Evolutionary conservation across 2,329 filamentous ascomycete genomes (phyloP).

Genomic region (Huntiella decipiens): DNA sequence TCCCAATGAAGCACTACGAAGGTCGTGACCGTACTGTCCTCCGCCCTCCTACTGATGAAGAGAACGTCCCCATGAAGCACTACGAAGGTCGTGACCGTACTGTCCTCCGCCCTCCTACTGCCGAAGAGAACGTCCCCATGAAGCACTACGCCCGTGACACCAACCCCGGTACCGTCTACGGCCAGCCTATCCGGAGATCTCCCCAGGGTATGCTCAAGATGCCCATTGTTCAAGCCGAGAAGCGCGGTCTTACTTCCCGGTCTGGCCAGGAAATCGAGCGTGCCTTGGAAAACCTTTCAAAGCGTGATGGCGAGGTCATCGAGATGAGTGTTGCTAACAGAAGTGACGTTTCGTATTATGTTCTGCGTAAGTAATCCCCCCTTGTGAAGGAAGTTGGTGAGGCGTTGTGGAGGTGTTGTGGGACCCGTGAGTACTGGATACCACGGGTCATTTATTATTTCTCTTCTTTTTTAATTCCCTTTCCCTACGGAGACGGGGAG

Average conservation of each 20-base stretch:
- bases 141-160: slow-evolving; percentile 1
- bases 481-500: neutral
- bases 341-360: slow-evolving; percentile 35
- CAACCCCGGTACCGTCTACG: slow-evolving; percentile 4
- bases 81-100: slow-evolving; percentile 3
- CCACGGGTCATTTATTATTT: neutral
- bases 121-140: neutral
- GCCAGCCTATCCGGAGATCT: slow-evolving; percentile 2
- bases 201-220: slow-evolving; percentile 15
- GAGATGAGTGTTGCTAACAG: slow-evolving; percentile 29
- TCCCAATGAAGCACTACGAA: neutral
- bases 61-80: slow-evolving; percentile 1
- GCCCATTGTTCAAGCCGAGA: slow-evolving; percentile 17
- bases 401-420: too few species aligned
- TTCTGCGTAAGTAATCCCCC: slow-evolving; percentile 20
- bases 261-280: slow-evolving; percentile 3
- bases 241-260: slow-evolving; percentile 21
- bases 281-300: slow-evolving; percentile 5
- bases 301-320: slow-evolving; percentile 16
- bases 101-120: slow-evolving; percentile 1
- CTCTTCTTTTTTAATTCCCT: neutral
- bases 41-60: slow-evolving; percentile 2
- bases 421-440: too few species aligned
- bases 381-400: too few species aligned
- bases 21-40: neutral